Evolutionary conservation across 495 filamentous ascomycete genomes (phyloP), one percentile per base, ranked within the genome.

Genomic region (Parmelia sp.): DNA sequence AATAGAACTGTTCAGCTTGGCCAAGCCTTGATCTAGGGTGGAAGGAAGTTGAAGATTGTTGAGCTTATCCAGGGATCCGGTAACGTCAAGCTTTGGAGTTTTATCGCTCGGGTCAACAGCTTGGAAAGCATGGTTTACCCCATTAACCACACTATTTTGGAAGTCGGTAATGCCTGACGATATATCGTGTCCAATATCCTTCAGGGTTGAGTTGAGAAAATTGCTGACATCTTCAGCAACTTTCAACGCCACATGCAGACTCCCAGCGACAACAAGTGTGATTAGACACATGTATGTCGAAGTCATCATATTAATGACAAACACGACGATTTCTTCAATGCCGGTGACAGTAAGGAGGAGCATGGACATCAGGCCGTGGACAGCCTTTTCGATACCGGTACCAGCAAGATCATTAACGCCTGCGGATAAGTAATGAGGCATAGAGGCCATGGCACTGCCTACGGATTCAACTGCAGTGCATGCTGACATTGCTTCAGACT

Each of bases 371-470:
- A 97, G 81, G 21, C 82, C 94, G 57, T 83, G 75, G 56, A 97
- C 87, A 4, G 90, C 84, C 39, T 87, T 84, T 60, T 90, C 89
- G 67, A 98, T 83, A 31, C 88, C 86, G 39, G 78, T 77, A 17
- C 90, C 91, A 10, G 91, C 86, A 40, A 97, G 76, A 42, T 90
- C 84, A 74, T 98, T 98, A 73, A 96, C 88, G 31, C 94, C 94
- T 49, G 83, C 77, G 2, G 92, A 84, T 69, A 97, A 84, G 78
- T 96, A 97, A 73, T 96, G 86, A 23, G 94, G 94, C 91, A 96
- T 95, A 25, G 93, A 97, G 29, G 92, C 94, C 90, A 98, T 93
- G 42, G 92, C 83, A 71, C 91, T 96, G 66, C 93, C 95, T 74
- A 95, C 84, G 60, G 90, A 90, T 74, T 98, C 93, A n/a, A 97